Percentiles rank a stretch among this genome's conserved stretches.
Conservation (phyloP, 2,329 filamentous ascomycete genomes). For the Aspergillus intermedius region DNA sequence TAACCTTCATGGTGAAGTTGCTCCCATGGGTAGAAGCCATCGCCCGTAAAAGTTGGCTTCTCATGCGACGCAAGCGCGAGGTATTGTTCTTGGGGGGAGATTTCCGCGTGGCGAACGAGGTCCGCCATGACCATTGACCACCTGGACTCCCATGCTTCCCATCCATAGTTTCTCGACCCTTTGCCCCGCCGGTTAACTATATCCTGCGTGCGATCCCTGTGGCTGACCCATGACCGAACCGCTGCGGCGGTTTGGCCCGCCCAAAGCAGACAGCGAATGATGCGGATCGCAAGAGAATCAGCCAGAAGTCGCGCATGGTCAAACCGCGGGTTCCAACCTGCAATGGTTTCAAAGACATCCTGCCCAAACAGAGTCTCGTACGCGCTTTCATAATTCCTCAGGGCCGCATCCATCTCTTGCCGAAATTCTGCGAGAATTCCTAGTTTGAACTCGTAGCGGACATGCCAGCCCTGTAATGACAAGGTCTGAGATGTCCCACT, state of each 20-base stretch:
- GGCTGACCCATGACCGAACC: slow-evolving; percentile 70
- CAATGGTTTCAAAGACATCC: slow-evolving; percentile 81
- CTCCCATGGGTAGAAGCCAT: slow-evolving; percentile 52
- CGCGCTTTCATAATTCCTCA: slow-evolving; percentile 78
- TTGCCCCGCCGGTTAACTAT: slow-evolving; percentile 77
- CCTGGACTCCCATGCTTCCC: slow-evolving; percentile 86
- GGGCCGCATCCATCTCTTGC: slow-evolving; percentile 82
- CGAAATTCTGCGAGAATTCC: slow-evolving; percentile 87
- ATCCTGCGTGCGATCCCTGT: slow-evolving; percentile 66
- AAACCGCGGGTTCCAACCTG: slow-evolving; percentile 84
- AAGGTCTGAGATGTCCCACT: slow-evolving; percentile 77
- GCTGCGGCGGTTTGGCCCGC: slow-evolving; percentile 71
- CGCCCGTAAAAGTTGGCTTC: slow-evolving; percentile 43
- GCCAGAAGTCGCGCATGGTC: slow-evolving; percentile 86
- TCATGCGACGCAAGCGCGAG: slow-evolving; percentile 45
- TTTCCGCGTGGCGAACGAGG: slow-evolving; percentile 47
- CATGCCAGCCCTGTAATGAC: slow-evolving; percentile 82
- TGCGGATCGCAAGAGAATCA: slow-evolving; percentile 72
- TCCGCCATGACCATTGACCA: slow-evolving; percentile 59
- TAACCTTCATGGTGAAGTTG: slow-evolving; percentile 57
- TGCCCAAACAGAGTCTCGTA: slow-evolving; percentile 76
- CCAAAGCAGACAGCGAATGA: slow-evolving; percentile 77
- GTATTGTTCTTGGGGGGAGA: slow-evolving; percentile 28
- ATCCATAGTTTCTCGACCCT: slow-evolving; percentile 83
- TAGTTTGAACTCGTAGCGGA: slow-evolving; percentile 90